Percentiles rank a stretch among this genome's conserved stretches.
Conservation (phyloP, 1,139 yeast species). For the Blastobotrys serpentis region DNA sequence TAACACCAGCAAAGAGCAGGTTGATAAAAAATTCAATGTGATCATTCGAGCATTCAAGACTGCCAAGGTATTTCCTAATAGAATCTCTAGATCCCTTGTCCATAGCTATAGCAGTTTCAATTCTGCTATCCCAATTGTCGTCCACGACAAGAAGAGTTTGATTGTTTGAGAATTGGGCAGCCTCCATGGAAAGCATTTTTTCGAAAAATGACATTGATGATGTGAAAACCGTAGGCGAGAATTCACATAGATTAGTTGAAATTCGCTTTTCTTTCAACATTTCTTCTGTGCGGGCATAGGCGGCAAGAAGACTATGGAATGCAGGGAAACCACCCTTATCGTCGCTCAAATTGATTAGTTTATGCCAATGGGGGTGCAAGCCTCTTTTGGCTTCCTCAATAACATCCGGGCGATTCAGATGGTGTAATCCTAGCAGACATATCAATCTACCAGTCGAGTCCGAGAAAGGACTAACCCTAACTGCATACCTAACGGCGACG, state of each 20-base stretch:
- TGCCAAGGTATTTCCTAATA: slow-evolving; percentile 34
- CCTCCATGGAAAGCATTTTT: slow-evolving; percentile 63
- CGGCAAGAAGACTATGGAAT: not conserved
- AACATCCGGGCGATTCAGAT: slow-evolving; percentile 61
- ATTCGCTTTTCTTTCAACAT: slow-evolving; percentile 13
- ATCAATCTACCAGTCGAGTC: slow-evolving; percentile 69
- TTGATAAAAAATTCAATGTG: not conserved
- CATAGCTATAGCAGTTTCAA: slow-evolving; percentile 68
- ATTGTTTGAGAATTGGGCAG: slow-evolving; percentile 49
- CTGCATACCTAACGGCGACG: slow-evolving; percentile 64
- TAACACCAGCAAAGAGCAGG: not conserved
- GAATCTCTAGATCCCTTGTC: slow-evolving; percentile 53
- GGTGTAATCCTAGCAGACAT: slow-evolving; percentile 63
- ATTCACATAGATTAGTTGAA: slow-evolving; percentile 24
- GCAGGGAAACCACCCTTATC: slow-evolving; percentile 32
- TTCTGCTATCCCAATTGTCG: slow-evolving; percentile 70
- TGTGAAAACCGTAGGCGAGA: slow-evolving; percentile 35
- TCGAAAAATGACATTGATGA: slow-evolving; percentile 34
- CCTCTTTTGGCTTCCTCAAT: slow-evolving; percentile 83
- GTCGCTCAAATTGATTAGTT: slow-evolving; percentile 30
- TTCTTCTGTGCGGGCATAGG: slow-evolving; percentile 13
- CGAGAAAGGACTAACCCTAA: slow-evolving; percentile 62
- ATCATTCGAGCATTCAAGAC: not conserved
- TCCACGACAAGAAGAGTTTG: slow-evolving; percentile 62
- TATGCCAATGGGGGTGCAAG: slow-evolving; percentile 73